Evolutionary conservation across 2,329 filamentous ascomycete species (phyloP).

Genomic region (Clonostachys rosea): DNA sequence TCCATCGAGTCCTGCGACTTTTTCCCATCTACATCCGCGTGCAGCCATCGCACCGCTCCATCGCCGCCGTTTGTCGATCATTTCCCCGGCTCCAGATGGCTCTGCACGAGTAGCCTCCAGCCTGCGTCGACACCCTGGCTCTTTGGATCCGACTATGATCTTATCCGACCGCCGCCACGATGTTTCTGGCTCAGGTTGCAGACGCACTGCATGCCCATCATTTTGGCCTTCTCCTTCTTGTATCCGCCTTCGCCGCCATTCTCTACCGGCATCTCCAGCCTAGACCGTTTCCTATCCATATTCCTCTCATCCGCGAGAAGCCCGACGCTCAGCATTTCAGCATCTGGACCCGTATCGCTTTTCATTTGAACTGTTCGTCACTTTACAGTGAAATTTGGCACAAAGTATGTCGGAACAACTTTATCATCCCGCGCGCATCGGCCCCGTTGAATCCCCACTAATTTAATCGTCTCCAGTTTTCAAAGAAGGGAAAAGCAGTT

Average conservation of each 20-base stretch:
- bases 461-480: constrained; percentile 20
- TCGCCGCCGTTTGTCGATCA: no score
- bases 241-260: not conserved
- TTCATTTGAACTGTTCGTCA: constrained; percentile 18
- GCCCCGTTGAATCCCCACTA: not conserved
- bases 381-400: constrained; percentile 22
- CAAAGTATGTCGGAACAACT: constrained; percentile 9
- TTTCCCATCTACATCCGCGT: no score
- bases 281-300: not conserved
- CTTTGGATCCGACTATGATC: no score
- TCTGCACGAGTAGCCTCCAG: no score
- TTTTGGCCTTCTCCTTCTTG: no score
- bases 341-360: constrained; percentile 15
- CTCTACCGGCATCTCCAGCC: not conserved
- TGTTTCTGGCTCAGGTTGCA: no score
- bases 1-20: no score
- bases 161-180: no score
- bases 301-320: not conserved
- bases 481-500: constrained; percentile 32
- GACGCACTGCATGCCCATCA: no score
- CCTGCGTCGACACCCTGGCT: no score
- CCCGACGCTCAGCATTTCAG: constrained; percentile 12
- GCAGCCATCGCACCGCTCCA: no score
- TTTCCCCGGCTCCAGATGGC: no score
- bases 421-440: not conserved